Conservation (phyloP, 1,284 basidiomycete species). For the Ustilago curta region DNA sequence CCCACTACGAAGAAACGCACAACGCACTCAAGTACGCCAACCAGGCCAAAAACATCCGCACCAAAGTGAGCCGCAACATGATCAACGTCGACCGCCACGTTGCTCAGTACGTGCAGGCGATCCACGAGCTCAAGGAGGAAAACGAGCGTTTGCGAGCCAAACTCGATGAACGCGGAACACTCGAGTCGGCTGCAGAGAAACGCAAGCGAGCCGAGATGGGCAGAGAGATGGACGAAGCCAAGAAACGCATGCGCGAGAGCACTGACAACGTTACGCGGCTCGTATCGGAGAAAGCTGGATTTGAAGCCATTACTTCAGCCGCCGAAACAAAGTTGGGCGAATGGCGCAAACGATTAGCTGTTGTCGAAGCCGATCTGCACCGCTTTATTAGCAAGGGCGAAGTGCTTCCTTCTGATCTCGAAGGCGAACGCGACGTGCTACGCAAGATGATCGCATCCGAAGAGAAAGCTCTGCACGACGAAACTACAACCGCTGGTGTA, state of each 20-base stretch:
- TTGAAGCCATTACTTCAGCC: slow-evolving; percentile 79
- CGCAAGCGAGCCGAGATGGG: slow-evolving; percentile 73
- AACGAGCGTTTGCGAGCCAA: slow-evolving; percentile 87
- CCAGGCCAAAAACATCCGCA: slow-evolving; percentile 69
- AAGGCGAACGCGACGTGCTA: slow-evolving; percentile 80
- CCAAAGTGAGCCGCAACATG: slow-evolving; percentile 68
- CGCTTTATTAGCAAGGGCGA: slow-evolving; percentile 29
- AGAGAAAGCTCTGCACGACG: slow-evolving; percentile 77
- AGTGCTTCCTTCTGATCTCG: slow-evolving; percentile 72
- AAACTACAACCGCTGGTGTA: slow-evolving; percentile 75
- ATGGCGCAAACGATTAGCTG: slow-evolving; percentile 77
- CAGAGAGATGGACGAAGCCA: slow-evolving; percentile 76
- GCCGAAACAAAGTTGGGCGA: slow-evolving; percentile 80
- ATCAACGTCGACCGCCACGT: slow-evolving; percentile 69
- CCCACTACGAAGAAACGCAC: slow-evolving; percentile 69
- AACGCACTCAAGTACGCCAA: slow-evolving; percentile 70
- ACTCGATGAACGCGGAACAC: slow-evolving; percentile 74
- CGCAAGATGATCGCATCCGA: slow-evolving; percentile 78
- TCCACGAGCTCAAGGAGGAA: slow-evolving; percentile 85
- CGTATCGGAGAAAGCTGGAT: slow-evolving; percentile 74
- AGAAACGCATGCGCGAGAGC: slow-evolving; percentile 78
- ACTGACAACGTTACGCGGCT: slow-evolving; percentile 68
- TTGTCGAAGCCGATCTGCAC: slow-evolving; percentile 73
- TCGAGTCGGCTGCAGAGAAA: slow-evolving; percentile 72
- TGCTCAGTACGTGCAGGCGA: slow-evolving; percentile 79